These are phyloP conservation scores for Tylopilus rubrobrunneus DNA, from an alignment of 768 basidiomycete genomes.

Conservation along the genomic window DNA sequence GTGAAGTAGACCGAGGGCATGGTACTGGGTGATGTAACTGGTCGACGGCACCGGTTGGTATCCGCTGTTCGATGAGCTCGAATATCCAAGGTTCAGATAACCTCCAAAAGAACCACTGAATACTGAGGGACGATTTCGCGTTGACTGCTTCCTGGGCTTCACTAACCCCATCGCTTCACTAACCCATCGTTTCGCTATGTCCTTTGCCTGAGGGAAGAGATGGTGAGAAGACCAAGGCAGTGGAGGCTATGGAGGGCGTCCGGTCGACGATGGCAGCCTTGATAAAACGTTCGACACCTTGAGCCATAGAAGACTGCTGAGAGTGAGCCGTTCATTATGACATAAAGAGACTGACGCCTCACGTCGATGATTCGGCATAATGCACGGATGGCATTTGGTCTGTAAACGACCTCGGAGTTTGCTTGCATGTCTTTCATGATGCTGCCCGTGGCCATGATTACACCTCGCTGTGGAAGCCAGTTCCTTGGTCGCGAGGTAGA, in stretches of 20 bases:
- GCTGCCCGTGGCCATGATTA: slow-evolving; percentile 98
- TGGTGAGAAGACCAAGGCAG: slow-evolving; percentile 97
- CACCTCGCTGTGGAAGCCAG: slow-evolving; percentile 90
- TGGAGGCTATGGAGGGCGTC: slow-evolving; percentile 92
- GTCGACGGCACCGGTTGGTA: slow-evolving; percentile 82
- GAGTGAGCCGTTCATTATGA: slow-evolving; percentile 34
- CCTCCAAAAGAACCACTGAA: slow-evolving; percentile 54
- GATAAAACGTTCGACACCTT: slow-evolving; percentile 98
- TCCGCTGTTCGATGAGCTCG: slow-evolving; percentile 49
- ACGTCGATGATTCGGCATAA: slow-evolving; percentile 97
- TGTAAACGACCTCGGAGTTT: slow-evolving; percentile 96
- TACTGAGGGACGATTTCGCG: slow-evolving; percentile 74
- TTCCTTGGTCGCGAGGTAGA: slow-evolving; percentile 98
- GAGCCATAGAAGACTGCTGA: slow-evolving; percentile 94
- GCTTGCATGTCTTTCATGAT: slow-evolving; percentile 99
- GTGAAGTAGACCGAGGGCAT: slow-evolving; percentile 90
- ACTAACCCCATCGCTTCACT: no score
- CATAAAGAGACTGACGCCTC: slow-evolving; percentile 29
- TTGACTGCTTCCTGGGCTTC: slow-evolving; percentile 94
- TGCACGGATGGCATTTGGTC: slow-evolving; percentile 96
- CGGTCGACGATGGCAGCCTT: slow-evolving; percentile 98
- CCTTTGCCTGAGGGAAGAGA: slow-evolving; percentile 87
- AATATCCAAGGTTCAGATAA: slow-evolving; percentile 70
- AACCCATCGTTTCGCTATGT: slow-evolving; percentile 98
- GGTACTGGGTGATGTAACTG: slow-evolving; percentile 95